Evolutionary conservation across 345 rosid genomes (phyloP).

Genomic region (Raphanus raphanistrum): DNA sequence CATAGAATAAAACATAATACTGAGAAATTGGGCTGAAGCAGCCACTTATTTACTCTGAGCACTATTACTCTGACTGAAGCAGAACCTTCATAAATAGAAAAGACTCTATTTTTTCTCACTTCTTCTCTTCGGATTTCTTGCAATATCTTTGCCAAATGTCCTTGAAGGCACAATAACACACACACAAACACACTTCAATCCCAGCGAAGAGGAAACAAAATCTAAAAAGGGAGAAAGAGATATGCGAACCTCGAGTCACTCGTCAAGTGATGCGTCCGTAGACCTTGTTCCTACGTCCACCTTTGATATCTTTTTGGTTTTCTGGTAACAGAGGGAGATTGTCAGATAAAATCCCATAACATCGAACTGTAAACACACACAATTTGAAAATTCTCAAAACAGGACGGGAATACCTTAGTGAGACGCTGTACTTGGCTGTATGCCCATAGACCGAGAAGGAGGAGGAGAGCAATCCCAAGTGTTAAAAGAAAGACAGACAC

Average conservation of each 20-base stretch:
- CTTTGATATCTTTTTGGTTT: slow-evolving; percentile 83
- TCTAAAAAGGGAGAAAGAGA: neutral
- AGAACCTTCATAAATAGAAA: neutral
- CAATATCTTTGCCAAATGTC: slow-evolving; percentile 33
- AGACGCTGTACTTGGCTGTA: slow-evolving; percentile 80
- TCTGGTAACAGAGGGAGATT: slow-evolving; percentile 50
- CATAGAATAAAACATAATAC: neutral
- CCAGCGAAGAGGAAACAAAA: neutral
- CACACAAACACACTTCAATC: neutral
- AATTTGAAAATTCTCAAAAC: no score
- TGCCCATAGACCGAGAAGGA: slow-evolving; percentile 77
- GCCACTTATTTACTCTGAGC: slow-evolving; percentile 32
- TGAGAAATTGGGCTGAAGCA: slow-evolving; percentile 3
- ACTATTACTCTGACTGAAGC: slow-evolving; percentile 21
- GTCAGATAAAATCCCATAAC: no score
- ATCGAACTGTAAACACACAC: no score
- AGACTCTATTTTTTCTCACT: slow-evolving; percentile 18
- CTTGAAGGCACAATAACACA: slow-evolving; percentile 12
- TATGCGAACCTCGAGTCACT: slow-evolving; percentile 80
- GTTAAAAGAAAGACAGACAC: slow-evolving; percentile 90
- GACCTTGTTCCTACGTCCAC: slow-evolving; percentile 88
- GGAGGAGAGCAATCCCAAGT: slow-evolving; percentile 83
- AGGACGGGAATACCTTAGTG: slow-evolving; percentile 96
- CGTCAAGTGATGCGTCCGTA: slow-evolving; percentile 74
- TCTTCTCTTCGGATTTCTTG: slow-evolving; percentile 40